Conservation (phyloP, 768 basidiomycete species). For the Russula dissimulans region DNA sequence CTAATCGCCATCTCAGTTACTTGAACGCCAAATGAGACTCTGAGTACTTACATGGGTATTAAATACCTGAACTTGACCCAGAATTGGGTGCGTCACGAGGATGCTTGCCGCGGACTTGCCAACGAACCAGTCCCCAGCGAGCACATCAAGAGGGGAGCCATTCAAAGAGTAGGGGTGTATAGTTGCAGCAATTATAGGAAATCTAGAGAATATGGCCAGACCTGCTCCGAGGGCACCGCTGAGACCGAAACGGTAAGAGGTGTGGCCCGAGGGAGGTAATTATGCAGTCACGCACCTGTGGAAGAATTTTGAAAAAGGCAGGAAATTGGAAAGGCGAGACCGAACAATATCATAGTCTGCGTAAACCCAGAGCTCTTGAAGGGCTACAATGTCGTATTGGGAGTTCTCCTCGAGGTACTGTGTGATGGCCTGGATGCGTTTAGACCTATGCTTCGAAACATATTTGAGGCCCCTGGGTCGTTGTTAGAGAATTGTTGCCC, state of each 20-base stretch:
- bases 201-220: slow-evolving; percentile 78
- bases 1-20: slow-evolving; percentile 22
- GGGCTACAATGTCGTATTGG: slow-evolving; percentile 66
- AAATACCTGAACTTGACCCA: slow-evolving; percentile 76
- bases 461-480: slow-evolving; percentile 73
- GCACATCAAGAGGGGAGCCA: slow-evolving; percentile 72
- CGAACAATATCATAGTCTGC: slow-evolving; percentile 68
- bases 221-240: slow-evolving; percentile 93
- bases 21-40: neutral
- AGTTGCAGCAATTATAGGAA: slow-evolving; percentile 63
- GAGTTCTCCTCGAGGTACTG: slow-evolving; percentile 48
- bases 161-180: slow-evolving; percentile 78
- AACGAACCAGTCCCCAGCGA: slow-evolving; percentile 87
- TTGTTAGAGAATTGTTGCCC: neutral
- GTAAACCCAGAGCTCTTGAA: slow-evolving; percentile 87
- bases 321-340: slow-evolving; percentile 38
- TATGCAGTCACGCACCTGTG: slow-evolving; percentile 43
- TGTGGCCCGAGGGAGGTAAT: neutral
- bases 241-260: neutral
- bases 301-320: slow-evolving; percentile 76
- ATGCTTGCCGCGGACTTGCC: slow-evolving; percentile 81
- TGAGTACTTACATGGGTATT: slow-evolving; percentile 69
- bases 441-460: slow-evolving; percentile 62
- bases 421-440: slow-evolving; percentile 71
- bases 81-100: slow-evolving; percentile 56